These are phyloP conservation scores for Saccharomycopsis hybrid DNA, from an alignment of 1,139 yeast genomes.

Conservation along the genomic window DNA sequence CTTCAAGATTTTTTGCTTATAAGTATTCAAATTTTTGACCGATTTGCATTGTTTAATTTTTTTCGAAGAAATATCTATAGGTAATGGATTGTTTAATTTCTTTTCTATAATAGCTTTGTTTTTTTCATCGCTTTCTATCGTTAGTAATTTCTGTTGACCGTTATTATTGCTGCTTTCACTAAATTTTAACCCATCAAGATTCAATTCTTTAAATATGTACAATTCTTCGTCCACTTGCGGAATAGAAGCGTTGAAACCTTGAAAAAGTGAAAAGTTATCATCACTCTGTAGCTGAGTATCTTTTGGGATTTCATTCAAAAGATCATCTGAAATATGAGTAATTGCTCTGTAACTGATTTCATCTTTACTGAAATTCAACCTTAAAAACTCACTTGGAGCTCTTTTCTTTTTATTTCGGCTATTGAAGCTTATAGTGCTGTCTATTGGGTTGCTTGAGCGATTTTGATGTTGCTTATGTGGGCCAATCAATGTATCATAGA, in stretches of 20 bases:
- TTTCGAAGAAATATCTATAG: slow-evolving; percentile 34
- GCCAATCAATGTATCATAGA: slow-evolving; percentile 36
- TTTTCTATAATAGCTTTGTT: slow-evolving; percentile 19
- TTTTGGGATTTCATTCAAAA: slow-evolving; percentile 39
- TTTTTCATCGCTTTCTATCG: slow-evolving; percentile 17
- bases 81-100: slow-evolving; percentile 27
- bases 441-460: too few relatives aligned
- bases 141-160: slow-evolving; percentile 12
- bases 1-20: slow-evolving; percentile 37
- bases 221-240: slow-evolving; percentile 40
- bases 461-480: slow-evolving; percentile 25
- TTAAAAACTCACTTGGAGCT: slow-evolving; percentile 20
- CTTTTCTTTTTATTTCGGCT: slow-evolving; percentile 1
- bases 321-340: slow-evolving; percentile 48
- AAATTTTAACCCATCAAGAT: slow-evolving; percentile 12
- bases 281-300: slow-evolving; percentile 20
- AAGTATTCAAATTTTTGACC: slow-evolving; percentile 31
- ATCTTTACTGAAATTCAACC: slow-evolving; percentile 26
- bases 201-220: slow-evolving; percentile 24
- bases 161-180: neutral
- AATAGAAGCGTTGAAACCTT: slow-evolving; percentile 57
- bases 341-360: slow-evolving; percentile 34
- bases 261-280: slow-evolving; percentile 45
- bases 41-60: slow-evolving; percentile 37
- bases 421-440: neutral